Evolutionary conservation across 306 rosid species (phyloP).

Genomic region (Pachyrhizus erosus): DNA sequence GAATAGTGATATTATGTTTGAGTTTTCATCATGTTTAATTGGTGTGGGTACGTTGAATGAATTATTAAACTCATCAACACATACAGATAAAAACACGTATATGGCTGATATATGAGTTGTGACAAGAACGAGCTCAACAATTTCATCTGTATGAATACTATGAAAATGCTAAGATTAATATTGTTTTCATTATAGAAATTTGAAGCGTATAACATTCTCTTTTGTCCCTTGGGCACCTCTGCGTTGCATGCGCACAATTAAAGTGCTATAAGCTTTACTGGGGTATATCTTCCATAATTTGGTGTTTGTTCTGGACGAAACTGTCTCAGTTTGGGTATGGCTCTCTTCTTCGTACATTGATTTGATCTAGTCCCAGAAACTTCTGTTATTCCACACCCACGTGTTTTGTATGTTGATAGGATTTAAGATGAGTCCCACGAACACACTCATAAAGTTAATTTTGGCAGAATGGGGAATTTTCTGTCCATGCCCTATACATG

Average conservation of each 20-base stretch:
- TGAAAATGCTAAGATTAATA: not conserved
- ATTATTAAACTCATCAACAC: not conserved
- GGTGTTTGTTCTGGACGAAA: not conserved
- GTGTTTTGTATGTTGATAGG: conserved; percentile 32
- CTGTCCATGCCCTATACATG: conserved; percentile 32
- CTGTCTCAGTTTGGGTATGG: conserved; percentile 18
- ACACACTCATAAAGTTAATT: conserved; percentile 30
- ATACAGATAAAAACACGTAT: not conserved
- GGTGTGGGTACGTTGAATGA: not conserved
- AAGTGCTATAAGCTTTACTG: conserved; percentile 17
- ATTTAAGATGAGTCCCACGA: conserved; percentile 24
- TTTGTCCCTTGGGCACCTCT: conserved; percentile 23
- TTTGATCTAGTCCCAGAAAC: conserved; percentile 32
- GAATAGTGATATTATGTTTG: not conserved
- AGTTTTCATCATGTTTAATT: not conserved
- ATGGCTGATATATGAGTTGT: not conserved
- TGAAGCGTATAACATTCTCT: conserved; percentile 8
- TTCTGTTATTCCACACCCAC: conserved; percentile 43
- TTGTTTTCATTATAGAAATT: not conserved
- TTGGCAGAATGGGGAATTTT: conserved; percentile 41
- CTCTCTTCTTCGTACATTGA: conserved; percentile 36
- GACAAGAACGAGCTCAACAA: not conserved
- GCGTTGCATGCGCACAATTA: conserved; percentile 20
- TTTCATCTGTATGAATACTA: not conserved
- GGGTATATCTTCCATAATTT: conserved; percentile 39